phyloP scores from a whole-genome alignment of 805 yeast genomes.

The Saturnispora besseyi region DNA sequence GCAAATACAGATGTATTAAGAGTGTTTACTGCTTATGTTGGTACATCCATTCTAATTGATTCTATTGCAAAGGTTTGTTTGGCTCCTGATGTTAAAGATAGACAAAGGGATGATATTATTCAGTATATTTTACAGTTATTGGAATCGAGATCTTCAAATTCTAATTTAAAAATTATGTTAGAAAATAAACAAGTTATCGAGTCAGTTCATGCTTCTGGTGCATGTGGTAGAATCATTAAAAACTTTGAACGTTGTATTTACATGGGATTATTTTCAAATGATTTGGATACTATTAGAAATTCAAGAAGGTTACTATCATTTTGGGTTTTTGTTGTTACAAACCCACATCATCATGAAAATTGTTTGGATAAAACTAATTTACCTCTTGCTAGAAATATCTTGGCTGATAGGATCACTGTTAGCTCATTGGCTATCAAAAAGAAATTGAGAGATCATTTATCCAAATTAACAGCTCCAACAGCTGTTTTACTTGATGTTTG shows the following conservation, averaged over 20 bases:
- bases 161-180: slow-evolving; percentile 9
- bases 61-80: slow-evolving; percentile 27
- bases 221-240: slow-evolving; percentile 29
- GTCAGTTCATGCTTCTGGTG: slow-evolving; percentile 16
- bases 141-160: slow-evolving; percentile 26
- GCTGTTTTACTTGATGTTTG: slow-evolving; percentile 34
- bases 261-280: slow-evolving; percentile 43
- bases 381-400: slow-evolving; percentile 35
- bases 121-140: slow-evolving; percentile 33
- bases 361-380: slow-evolving; percentile 27
- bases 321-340: slow-evolving; percentile 18
- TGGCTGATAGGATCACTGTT: slow-evolving; percentile 51
- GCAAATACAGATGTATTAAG: slow-evolving; percentile 23
- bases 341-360: slow-evolving; percentile 14
- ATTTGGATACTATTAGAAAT: slow-evolving; percentile 39
- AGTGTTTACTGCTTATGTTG: slow-evolving; percentile 31
- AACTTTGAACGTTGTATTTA: slow-evolving; percentile 44
- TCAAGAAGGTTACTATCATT: slow-evolving; percentile 34
- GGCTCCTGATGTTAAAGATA: slow-evolving; percentile 17
- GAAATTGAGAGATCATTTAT: slow-evolving; percentile 40
- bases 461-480: slow-evolving; percentile 27
- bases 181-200: slow-evolving; percentile 5
- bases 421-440: slow-evolving; percentile 72
- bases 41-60: slow-evolving; percentile 31
- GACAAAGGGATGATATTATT: slow-evolving; percentile 27